These are phyloP conservation scores for Cladosporium sp. DNA, from an alignment of 2,329 filamentous ascomycete genomes.

Conservation along the genomic window DNA sequence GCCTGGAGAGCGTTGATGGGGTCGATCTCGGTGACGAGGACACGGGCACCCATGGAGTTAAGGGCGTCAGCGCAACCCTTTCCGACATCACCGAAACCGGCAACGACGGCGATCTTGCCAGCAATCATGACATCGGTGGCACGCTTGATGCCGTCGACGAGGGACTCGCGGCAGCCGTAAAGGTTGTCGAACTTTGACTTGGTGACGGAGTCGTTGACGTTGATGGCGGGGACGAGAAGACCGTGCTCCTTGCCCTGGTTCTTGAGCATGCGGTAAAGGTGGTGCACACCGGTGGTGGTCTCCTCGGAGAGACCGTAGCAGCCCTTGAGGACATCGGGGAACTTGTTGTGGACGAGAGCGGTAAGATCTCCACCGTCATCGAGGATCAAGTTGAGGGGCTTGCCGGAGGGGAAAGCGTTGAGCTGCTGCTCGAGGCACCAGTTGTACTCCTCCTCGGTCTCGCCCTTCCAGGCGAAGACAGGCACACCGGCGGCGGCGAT, in stretches of 20 bases:
- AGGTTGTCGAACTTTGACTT: conserved; percentile 99
- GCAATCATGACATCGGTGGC: conserved; percentile 99
- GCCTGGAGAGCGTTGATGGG: conserved; percentile 99
- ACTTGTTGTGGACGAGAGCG: conserved; percentile 93
- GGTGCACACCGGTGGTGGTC: conserved; percentile 99
- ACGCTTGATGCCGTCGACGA: conserved; percentile 99
- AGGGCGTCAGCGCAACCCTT: conserved; percentile 98
- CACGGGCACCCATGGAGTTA: conserved; percentile 94
- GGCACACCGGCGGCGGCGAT: conserved; percentile 92
- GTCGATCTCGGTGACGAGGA: conserved; percentile 95
- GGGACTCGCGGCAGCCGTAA: conserved; percentile 98
- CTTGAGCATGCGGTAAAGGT: conserved; percentile 96
- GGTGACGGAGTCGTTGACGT: conserved; percentile 99
- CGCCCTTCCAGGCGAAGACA: conserved; percentile 81
- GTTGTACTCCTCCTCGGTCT: conserved; percentile 99
- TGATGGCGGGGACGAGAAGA: conserved; percentile 92
- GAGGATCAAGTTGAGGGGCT: conserved; percentile 97
- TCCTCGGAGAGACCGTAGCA: conserved; percentile 99
- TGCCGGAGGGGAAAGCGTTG: conserved; percentile 90
- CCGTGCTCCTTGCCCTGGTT: conserved; percentile 64
- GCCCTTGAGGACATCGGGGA: conserved; percentile 96
- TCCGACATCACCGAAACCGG: conserved; percentile 97
- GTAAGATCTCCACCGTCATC: conserved; percentile 98
- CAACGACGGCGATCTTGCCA: conserved; percentile 96
- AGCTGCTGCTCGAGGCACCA: conserved; percentile 99